phyloP scores from a whole-genome alignment of 352 stramenopile genomes.

The Pythium oligandrum region DNA sequence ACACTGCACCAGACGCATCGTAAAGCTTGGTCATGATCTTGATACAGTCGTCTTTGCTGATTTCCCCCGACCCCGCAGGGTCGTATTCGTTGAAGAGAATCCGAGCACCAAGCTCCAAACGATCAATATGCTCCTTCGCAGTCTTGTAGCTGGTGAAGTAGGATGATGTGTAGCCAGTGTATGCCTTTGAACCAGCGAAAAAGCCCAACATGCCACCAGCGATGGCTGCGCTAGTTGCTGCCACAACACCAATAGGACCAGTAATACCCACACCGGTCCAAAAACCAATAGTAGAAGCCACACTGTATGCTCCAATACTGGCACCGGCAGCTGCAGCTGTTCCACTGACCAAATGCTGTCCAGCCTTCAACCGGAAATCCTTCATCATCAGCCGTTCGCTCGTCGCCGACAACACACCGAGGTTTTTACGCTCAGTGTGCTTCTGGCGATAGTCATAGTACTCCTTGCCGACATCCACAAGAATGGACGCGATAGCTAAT shows the following conservation, averaged over 20 bases:
- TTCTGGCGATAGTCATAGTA: constrained; percentile 81
- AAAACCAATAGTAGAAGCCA: constrained; percentile 63
- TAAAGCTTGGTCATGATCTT: constrained; percentile 77
- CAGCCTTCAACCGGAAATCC: constrained; percentile 75
- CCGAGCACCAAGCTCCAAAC: constrained; percentile 69
- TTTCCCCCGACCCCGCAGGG: constrained; percentile 42
- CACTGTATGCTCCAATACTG: constrained; percentile 67
- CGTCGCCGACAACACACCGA: constrained; percentile 58
- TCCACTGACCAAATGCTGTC: constrained; percentile 75
- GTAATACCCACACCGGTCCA: constrained; percentile 81
- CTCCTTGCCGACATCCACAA: constrained; percentile 84
- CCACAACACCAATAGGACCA: constrained; percentile 70
- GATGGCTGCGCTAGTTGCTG: constrained; percentile 71
- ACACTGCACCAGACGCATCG: constrained; percentile 61
- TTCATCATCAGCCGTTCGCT: constrained; percentile 83
- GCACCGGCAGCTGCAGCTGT: constrained; percentile 70
- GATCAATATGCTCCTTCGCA: constrained; percentile 83
- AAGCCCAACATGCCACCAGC: constrained; percentile 81
- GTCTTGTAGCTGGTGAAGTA: constrained; percentile 79
- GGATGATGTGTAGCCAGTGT: constrained; percentile 57
- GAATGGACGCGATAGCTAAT: constrained; percentile 76
- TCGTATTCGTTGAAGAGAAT: constrained; percentile 87
- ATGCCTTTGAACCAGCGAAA: constrained; percentile 76
- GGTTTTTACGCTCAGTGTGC: constrained; percentile 58
- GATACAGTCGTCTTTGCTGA: constrained; percentile 68